A percentile compares a stretch with the other conserved stretches of the same genome.
Conservation (phyloP, 176 grass and related monocot species). For the Ampelocalamus luodianensis region DNA sequence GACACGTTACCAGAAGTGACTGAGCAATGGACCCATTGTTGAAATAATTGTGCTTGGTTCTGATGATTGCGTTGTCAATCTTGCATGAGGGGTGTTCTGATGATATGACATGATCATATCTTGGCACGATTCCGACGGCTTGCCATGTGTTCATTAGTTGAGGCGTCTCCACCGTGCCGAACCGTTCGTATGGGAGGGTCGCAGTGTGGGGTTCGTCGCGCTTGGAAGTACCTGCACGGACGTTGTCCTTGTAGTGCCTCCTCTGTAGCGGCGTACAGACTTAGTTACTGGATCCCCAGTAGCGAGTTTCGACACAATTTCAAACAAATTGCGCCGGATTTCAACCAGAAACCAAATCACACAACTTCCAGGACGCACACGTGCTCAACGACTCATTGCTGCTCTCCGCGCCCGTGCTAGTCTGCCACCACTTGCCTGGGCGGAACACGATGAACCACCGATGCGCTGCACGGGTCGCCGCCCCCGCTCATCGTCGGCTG, state of each 20-base stretch:
- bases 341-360: too few relatives aligned
- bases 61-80: constrained; percentile 4
- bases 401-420: too few relatives aligned
- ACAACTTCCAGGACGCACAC: too few relatives aligned
- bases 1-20: constrained; percentile 27
- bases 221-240: constrained; percentile 37
- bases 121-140: constrained; percentile 27
- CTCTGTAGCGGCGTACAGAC: background rate
- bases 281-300: background rate
- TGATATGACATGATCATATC: background rate
- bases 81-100: constrained; percentile 13
- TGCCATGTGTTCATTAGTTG: constrained; percentile 50
- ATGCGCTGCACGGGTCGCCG: too few relatives aligned
- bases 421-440: too few relatives aligned
- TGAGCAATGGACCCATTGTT: background rate
- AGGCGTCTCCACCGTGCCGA: constrained; percentile 44
- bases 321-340: too few relatives aligned
- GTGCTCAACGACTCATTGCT: too few relatives aligned
- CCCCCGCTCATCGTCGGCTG: too few relatives aligned
- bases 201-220: constrained; percentile 22
- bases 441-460: too few relatives aligned
- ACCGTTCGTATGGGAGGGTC: constrained; percentile 18
- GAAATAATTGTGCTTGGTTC: background rate
- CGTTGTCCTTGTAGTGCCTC: constrained; percentile 40
- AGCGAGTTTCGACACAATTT: background rate